Evolutionary conservation across 164 flowering plant species (phyloP).

Genomic region (Annona cherimola): DNA sequence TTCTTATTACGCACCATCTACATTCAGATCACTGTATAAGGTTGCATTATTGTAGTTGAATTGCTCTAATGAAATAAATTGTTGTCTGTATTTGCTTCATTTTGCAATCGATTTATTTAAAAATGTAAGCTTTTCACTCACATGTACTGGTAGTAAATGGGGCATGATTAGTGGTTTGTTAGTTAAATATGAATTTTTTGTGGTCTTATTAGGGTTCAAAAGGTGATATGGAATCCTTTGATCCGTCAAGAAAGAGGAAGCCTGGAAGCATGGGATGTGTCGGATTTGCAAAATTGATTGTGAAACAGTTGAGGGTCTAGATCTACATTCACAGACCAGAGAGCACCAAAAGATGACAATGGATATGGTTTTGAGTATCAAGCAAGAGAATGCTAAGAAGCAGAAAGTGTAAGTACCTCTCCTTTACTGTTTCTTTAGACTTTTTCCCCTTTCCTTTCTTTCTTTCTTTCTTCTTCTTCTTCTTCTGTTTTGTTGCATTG

Average conservation of each 20-base stretch:
- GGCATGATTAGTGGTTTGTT: no score
- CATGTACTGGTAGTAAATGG: no score
- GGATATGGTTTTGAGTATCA: constrained; percentile 81
- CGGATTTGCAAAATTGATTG: constrained; percentile 94
- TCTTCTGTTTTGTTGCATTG: no score
- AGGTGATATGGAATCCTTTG: constrained; percentile 62
- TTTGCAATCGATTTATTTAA: no score
- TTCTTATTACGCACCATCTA: no score
- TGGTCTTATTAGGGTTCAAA: constrained; percentile 14
- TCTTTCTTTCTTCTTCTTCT: no score
- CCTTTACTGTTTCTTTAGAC: no score
- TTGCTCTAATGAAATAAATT: no score
- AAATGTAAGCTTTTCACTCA: no score
- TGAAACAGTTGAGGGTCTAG: constrained; percentile 88
- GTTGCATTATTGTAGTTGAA: no score
- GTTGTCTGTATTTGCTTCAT: not conserved
- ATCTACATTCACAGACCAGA: constrained; percentile 83
- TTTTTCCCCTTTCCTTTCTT: not conserved
- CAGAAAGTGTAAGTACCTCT: constrained; percentile 57
- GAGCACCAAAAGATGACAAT: constrained; percentile 91
- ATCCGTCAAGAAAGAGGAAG: constrained; percentile 66
- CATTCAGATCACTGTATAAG: no score
- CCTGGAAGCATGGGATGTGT: constrained; percentile 69
- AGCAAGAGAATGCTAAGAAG: constrained; percentile 67
- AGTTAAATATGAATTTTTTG: no score